Percentiles rank a stretch among this genome's conserved stretches.
phyloP scores from a whole-genome alignment of 352 stramenopile species.

The Thraustochytrium striatum region DNA sequence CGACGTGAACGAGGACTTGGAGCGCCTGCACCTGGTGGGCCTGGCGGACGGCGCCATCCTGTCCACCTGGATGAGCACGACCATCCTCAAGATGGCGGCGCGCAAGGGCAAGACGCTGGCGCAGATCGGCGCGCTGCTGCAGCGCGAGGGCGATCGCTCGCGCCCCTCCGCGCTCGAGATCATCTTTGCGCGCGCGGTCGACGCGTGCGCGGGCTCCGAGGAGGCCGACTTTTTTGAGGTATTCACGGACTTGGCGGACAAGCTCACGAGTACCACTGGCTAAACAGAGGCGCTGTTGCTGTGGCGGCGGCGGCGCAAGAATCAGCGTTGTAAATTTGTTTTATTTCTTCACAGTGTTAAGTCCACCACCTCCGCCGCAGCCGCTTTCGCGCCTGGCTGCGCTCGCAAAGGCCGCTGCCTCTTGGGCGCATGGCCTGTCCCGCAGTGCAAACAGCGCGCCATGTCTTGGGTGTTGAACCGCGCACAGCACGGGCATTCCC shows the following conservation, averaged over 20 bases:
- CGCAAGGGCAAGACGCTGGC: constrained; percentile 73
- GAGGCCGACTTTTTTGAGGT: background rate
- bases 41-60: constrained; percentile 73
- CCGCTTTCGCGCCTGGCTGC: too few species aligned
- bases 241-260: background rate
- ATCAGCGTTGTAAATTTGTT: too few species aligned
- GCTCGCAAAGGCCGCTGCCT: too few species aligned
- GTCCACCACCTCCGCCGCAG: too few species aligned
- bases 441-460: too few species aligned
- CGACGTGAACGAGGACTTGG: constrained; percentile 62
- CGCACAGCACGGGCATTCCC: too few species aligned
- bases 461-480: too few species aligned
- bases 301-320: background rate
- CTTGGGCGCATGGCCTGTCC: too few species aligned
- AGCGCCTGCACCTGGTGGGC: constrained; percentile 63
- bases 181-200: constrained; percentile 59
- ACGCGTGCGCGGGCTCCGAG: background rate
- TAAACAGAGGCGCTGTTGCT: background rate
- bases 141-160: constrained; percentile 72
- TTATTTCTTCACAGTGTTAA: too few species aligned
- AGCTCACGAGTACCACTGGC: background rate
- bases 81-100: constrained; percentile 68
- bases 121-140: constrained; percentile 71
- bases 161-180: constrained; percentile 70
- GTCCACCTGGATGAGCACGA: constrained; percentile 73